These are phyloP conservation scores for Casuarina glauca DNA, from an alignment of 306 rosid species.

Conservation along the genomic window DNA sequence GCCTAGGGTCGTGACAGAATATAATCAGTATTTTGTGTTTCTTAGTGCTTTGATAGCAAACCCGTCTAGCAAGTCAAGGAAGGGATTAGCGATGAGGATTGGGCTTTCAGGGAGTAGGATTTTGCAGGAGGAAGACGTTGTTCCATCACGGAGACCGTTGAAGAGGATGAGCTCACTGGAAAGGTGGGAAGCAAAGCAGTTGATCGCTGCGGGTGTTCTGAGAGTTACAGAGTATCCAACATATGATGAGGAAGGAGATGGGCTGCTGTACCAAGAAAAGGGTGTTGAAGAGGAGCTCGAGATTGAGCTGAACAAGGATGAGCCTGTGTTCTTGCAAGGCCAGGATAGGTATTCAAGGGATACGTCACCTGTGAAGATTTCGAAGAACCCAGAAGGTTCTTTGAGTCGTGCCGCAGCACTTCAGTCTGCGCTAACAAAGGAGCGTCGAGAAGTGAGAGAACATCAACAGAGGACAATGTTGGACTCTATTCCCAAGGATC, in stretches of 20 bases:
- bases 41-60: conserved; percentile 22
- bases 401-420: conserved; percentile 87
- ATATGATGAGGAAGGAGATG: conserved; percentile 87
- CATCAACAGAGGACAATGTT: conserved; percentile 80
- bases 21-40: too few species aligned
- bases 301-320: conserved; percentile 82
- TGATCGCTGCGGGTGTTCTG: conserved; percentile 82
- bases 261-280: conserved; percentile 69
- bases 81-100: conserved; percentile 60
- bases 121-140: conserved; percentile 60
- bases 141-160: conserved; percentile 66
- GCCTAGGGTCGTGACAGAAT: too few species aligned
- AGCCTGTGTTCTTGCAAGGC: conserved; percentile 82
- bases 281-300: conserved; percentile 89
- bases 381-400: conserved; percentile 92
- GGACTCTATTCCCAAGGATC: conserved; percentile 44
- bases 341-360: conserved; percentile 78
- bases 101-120: conserved; percentile 88
- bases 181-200: conserved; percentile 77
- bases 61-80: conserved; percentile 55
- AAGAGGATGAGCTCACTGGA: conserved; percentile 95
- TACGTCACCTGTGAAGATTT: conserved; percentile 90
- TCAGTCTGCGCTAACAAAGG: conserved; percentile 86
- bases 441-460: conserved; percentile 91
- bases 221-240: conserved; percentile 67